A percentile compares a stretch with the other conserved stretches of the same genome.
These are phyloP conservation scores for Backusella luteola DNA, from an alignment of 192 early-diverging fungal genomes.

Conservation along the genomic window DNA sequence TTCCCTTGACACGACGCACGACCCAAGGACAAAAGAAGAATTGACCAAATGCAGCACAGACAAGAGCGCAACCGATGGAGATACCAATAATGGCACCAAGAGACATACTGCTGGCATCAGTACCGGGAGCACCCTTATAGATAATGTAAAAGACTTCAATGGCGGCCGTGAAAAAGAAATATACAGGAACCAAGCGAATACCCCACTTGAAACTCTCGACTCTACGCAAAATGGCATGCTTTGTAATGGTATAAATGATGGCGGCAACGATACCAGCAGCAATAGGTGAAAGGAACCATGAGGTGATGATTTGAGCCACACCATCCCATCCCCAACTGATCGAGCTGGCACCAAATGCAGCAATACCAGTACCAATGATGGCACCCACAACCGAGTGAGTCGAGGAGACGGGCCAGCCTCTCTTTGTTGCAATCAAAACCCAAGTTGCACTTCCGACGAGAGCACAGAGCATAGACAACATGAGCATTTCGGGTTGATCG, in stretches of 20 bases:
- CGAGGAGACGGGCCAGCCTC: constrained; percentile 74
- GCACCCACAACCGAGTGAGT: constrained; percentile 85
- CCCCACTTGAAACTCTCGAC: constrained; percentile 67
- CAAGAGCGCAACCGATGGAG: constrained; percentile 54
- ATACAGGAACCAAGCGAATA: constrained; percentile 65
- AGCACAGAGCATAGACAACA: constrained; percentile 83
- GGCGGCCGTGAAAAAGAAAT: constrained; percentile 65
- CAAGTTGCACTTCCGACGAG: constrained; percentile 71
- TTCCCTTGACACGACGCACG: constrained; percentile 56
- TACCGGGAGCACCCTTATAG: constrained; percentile 64
- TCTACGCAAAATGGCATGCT: constrained; percentile 58
- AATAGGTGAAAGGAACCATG: constrained; percentile 75
- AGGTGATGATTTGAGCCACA: constrained; percentile 61
- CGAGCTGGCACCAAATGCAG: constrained; percentile 60
- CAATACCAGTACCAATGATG: constrained; percentile 67
- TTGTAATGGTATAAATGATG: constrained; percentile 64
- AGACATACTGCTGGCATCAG: constrained; percentile 37
- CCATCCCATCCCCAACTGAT: constrained; percentile 61
- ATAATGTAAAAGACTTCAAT: constrained; percentile 70
- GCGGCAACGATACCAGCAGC: constrained; percentile 62
- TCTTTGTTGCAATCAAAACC: constrained; percentile 68
- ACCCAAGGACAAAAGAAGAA: constrained; percentile 72
- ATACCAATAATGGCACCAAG: constrained; percentile 59
- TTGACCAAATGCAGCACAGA: constrained; percentile 53
- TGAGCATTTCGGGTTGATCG: constrained; percentile 68